phyloP scores from a whole-genome alignment of 768 basidiomycete species.

The Amanita brunnescens region DNA sequence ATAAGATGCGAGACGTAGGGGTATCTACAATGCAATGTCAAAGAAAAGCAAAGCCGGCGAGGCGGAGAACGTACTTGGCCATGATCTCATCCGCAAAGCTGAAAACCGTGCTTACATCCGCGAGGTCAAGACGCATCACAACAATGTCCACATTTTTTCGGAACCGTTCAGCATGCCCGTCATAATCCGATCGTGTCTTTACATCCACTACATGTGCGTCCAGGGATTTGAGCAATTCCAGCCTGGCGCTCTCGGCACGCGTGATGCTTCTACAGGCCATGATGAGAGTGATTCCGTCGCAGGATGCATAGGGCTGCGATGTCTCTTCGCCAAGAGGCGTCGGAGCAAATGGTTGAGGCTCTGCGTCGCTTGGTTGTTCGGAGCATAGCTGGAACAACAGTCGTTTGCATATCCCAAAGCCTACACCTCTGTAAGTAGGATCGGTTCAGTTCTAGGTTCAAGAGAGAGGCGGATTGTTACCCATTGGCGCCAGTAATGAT shows the following conservation, averaged over 20 bases:
- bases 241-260: slow-evolving; percentile 54
- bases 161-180: slow-evolving; percentile 50
- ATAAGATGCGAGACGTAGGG: slow-evolving; percentile 76
- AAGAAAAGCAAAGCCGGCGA: background rate
- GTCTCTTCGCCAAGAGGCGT: slow-evolving; percentile 14
- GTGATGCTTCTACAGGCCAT: slow-evolving; percentile 69
- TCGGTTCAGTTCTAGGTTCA: background rate
- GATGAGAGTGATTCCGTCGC: slow-evolving; percentile 59
- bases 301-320: slow-evolving; percentile 15
- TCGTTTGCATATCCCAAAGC: slow-evolving; percentile 76
- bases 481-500: slow-evolving; percentile 67
- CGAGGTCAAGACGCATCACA: slow-evolving; percentile 58
- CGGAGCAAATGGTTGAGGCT: slow-evolving; percentile 33
- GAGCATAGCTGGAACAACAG: slow-evolving; percentile 62
- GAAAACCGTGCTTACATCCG: slow-evolving; percentile 50
- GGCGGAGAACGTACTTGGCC: slow-evolving; percentile 34
- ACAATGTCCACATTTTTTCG: slow-evolving; percentile 49
- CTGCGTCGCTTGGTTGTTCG: slow-evolving; percentile 39
- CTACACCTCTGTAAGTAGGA: slow-evolving; percentile 53
- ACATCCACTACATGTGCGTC: slow-evolving; percentile 43
- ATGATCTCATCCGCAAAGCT: slow-evolving; percentile 48
- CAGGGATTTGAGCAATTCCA: slow-evolving; percentile 41
- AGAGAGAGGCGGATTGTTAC: slow-evolving; percentile 23
- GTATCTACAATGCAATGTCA: slow-evolving; percentile 37
- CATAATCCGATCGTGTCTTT: slow-evolving; percentile 26